These are phyloP conservation scores for Rhytidiadelphus loreus DNA, from an alignment of 225 moss, liverwort and hornwort species.

Conservation along the genomic window DNA sequence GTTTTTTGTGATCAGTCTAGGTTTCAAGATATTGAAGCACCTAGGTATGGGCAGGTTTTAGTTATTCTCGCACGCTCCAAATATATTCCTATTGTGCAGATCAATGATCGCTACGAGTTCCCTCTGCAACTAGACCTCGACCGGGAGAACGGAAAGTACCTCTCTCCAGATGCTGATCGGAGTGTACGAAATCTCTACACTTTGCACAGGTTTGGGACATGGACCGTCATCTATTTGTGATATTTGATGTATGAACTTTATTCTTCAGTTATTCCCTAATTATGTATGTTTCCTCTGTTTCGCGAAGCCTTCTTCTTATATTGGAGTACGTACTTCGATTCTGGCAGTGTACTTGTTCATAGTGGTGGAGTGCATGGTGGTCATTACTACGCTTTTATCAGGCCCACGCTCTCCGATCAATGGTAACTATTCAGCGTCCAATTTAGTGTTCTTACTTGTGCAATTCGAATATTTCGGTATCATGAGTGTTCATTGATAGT, in stretches of 20 bases:
- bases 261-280: background rate
- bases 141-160: slow-evolving; percentile 81
- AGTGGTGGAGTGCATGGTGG: slow-evolving; percentile 99
- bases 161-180: slow-evolving; percentile 97
- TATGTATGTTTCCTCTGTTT: background rate
- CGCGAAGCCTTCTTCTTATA: background rate
- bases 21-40: background rate
- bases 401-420: slow-evolving; percentile 90
- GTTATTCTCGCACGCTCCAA: background rate
- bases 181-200: slow-evolving; percentile 95
- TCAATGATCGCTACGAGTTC: slow-evolving; percentile 98
- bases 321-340: background rate
- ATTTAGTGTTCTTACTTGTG: background rate
- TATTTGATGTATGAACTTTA: background rate
- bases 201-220: slow-evolving; percentile 66
- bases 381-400: slow-evolving; percentile 97
- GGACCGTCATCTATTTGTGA: background rate
- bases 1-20: background rate
- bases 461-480: background rate
- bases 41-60: background rate
- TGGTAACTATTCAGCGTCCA: slow-evolving; percentile 38
- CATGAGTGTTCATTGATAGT: background rate
- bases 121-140: slow-evolving; percentile 98
- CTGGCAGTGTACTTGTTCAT: slow-evolving; percentile 84
- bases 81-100: slow-evolving; percentile 35